These are phyloP conservation scores for Chondrostereum purpureum DNA, from an alignment of 1,284 basidiomycete genomes.

Conservation along the genomic window DNA sequence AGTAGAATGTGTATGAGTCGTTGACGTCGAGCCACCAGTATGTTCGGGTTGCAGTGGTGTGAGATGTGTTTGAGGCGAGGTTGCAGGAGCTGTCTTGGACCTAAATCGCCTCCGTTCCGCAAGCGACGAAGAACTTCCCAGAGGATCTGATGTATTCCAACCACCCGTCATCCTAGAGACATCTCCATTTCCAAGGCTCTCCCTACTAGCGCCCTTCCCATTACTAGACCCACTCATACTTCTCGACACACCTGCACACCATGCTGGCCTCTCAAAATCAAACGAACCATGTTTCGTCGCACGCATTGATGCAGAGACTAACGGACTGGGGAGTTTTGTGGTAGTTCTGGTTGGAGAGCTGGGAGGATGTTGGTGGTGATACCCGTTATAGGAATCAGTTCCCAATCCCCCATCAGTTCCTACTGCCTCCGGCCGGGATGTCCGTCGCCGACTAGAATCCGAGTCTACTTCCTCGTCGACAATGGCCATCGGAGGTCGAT, in stretches of 20 bases:
- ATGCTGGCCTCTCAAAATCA: conserved; percentile 62
- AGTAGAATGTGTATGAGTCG: not conserved
- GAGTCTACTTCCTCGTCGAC: conserved; percentile 14
- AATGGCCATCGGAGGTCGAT: conserved; percentile 16
- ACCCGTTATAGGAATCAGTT: not conserved
- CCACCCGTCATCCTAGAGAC: not conserved
- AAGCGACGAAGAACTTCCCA: not conserved
- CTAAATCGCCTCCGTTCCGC: not conserved
- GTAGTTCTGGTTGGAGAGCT: not conserved
- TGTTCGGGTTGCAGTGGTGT: conserved; percentile 14
- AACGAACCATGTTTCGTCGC: conserved; percentile 57
- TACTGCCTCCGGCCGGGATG: conserved; percentile 2
- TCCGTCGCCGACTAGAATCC: conserved; percentile 1
- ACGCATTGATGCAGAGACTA: conserved; percentile 21
- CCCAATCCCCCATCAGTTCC: conserved; percentile 8
- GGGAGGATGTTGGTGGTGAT: not conserved
- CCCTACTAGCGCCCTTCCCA: conserved; percentile 17
- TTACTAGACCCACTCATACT: conserved; percentile 20
- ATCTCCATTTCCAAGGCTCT: conserved; percentile 10
- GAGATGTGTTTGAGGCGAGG: not conserved
- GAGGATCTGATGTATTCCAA: not conserved
- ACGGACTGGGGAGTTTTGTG: conserved; percentile 21
- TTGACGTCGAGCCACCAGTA: conserved; percentile 19
- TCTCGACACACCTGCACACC: conserved; percentile 25
- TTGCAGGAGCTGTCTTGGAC: not conserved